Evolutionary conservation across 1,139 yeast genomes (phyloP).

Genomic region (Yamadazyma aaseri): DNA sequence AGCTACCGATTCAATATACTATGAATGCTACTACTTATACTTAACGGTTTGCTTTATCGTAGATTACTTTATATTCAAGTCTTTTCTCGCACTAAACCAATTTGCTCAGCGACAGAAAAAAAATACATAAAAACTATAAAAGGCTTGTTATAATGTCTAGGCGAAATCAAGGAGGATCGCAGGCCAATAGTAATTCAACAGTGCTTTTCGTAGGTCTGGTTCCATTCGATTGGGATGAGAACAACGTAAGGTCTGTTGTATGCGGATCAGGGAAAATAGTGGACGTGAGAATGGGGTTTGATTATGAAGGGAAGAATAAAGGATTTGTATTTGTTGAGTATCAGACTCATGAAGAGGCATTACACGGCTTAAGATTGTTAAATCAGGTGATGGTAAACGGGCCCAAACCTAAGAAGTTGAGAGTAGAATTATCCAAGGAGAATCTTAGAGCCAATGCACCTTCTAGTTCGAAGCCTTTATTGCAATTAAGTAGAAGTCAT

Average conservation of each 20-base stretch:
- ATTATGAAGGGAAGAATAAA: constrained; percentile 60
- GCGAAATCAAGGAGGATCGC: constrained; percentile 5
- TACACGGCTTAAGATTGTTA: constrained; percentile 43
- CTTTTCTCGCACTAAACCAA: no score
- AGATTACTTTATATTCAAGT: no score
- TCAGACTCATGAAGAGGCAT: constrained; percentile 50
- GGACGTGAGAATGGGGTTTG: constrained; percentile 63
- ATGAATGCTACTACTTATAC: no score
- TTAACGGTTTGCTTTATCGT: no score
- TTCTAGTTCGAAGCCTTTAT: constrained; percentile 34
- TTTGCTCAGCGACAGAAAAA: no score
- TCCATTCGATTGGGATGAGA: constrained; percentile 66
- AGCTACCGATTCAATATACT: no score
- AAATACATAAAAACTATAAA: no score
- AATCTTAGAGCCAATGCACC: constrained; percentile 42
- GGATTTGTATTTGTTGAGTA: constrained; percentile 68
- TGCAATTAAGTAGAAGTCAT: constrained; percentile 40
- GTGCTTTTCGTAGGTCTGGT: constrained; percentile 60
- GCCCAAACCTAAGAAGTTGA: constrained; percentile 31
- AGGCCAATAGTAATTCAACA: constrained; percentile 20
- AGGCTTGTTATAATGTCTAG: constrained; percentile 9
- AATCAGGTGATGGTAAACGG: constrained; percentile 39
- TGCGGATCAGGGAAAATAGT: constrained; percentile 62
- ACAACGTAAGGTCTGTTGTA: constrained; percentile 54
- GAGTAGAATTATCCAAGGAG: constrained; percentile 63